A percentile compares a stretch with the other conserved stretches of the same genome.
These are phyloP conservation scores for Ustilaginoidea virens DNA, from an alignment of 2,329 filamentous ascomycete species.

Conservation along the genomic window DNA sequence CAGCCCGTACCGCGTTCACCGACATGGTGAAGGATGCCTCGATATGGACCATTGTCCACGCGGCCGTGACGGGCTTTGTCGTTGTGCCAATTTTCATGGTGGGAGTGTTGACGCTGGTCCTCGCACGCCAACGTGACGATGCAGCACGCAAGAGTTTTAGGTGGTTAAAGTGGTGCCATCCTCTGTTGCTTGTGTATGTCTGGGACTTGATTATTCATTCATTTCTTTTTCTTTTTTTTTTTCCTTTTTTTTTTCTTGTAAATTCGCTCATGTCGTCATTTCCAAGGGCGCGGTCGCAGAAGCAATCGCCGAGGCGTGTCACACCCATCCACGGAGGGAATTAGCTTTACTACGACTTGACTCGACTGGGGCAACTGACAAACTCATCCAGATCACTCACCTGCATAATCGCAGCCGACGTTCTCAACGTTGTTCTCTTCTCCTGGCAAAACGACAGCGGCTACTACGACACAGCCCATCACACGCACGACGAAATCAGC, in stretches of 20 bases:
- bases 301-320: no score
- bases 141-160: slow-evolving; percentile 3
- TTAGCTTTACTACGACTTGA: no score
- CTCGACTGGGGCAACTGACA: background rate
- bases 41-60: slow-evolving; percentile 6
- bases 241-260: background rate
- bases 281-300: no score
- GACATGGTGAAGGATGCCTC: slow-evolving; percentile 3
- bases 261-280: no score
- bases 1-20: background rate
- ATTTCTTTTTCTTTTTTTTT: background rate
- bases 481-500: slow-evolving; percentile 5
- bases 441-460: slow-evolving; percentile 6
- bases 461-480: slow-evolving; percentile 4
- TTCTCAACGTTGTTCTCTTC: slow-evolving; percentile 3
- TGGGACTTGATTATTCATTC: background rate
- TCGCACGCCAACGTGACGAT: slow-evolving; percentile 3
- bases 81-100: slow-evolving; percentile 3
- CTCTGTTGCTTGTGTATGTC: slow-evolving; percentile 4
- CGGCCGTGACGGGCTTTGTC: slow-evolving; percentile 4
- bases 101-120: slow-evolving; percentile 2
- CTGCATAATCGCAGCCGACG: slow-evolving; percentile 5
- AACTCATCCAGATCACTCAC: slow-evolving; percentile 3
- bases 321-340: no score
- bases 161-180: slow-evolving; percentile 5